These are phyloP conservation scores for Stereocaulon alpinum DNA, from an alignment of 495 filamentous ascomycete genomes.

Conservation along the genomic window DNA sequence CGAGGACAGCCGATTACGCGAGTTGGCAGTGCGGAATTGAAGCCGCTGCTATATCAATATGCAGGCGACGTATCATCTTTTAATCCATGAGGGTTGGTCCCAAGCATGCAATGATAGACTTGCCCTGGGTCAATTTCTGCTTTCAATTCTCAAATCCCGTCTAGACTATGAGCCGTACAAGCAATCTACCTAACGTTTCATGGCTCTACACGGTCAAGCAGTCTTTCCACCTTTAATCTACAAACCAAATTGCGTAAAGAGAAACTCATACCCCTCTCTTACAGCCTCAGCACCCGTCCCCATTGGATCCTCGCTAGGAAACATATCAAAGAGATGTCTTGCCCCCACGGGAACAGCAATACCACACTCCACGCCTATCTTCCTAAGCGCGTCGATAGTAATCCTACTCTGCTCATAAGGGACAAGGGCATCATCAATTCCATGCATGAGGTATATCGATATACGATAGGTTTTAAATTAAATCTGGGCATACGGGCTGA, in stretches of 20 bases:
- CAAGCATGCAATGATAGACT: too few relatives aligned
- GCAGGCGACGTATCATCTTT: too few relatives aligned
- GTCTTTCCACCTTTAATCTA: too few relatives aligned
- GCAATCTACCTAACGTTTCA: too few relatives aligned
- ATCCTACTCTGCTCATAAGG: constrained; percentile 16
- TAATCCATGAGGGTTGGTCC: too few relatives aligned
- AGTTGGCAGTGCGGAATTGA: neutral
- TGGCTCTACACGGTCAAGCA: too few relatives aligned
- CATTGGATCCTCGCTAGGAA: neutral
- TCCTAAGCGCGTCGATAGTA: neutral
- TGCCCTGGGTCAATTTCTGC: too few relatives aligned
- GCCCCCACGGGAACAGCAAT: neutral
- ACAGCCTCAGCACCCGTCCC: neutral
- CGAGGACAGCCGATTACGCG: neutral
- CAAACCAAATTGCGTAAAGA: neutral
- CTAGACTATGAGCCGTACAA: too few relatives aligned
- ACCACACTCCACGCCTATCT: neutral
- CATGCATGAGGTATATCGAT: constrained; percentile 39
- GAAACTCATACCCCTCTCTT: neutral
- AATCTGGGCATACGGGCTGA: constrained; percentile 35
- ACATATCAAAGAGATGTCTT: neutral
- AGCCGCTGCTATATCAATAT: neutral
- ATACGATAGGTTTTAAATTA: constrained; percentile 27
- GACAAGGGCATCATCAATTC: constrained; percentile 32
- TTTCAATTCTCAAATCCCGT: too few relatives aligned